Percentiles rank a stretch among this genome's conserved stretches.
Evolutionary conservation across 768 basidiomycete genomes (phyloP).

Genomic region (Trametes cinnabarina): DNA sequence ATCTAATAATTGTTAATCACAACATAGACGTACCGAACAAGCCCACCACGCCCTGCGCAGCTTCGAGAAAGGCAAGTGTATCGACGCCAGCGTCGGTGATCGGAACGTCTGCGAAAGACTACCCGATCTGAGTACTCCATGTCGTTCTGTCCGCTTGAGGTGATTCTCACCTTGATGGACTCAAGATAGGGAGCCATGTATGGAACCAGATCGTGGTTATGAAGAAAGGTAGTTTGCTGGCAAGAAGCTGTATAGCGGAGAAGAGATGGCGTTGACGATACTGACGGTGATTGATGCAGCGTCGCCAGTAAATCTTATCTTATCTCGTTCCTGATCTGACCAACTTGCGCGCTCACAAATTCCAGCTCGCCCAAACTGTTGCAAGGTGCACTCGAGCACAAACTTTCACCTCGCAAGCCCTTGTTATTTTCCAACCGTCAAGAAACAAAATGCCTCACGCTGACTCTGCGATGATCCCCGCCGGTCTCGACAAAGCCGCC

Average conservation of each 20-base stretch:
- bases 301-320: conserved; percentile 18
- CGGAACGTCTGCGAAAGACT: conserved; percentile 95
- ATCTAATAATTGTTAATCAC: background rate
- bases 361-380: background rate
- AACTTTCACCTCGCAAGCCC: background rate
- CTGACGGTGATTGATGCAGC: background rate
- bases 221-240: conserved; percentile 20
- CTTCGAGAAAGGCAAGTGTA: conserved; percentile 84
- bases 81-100: conserved; percentile 86
- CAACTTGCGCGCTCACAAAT: conserved; percentile 11
- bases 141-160: too few species aligned
- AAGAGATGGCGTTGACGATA: conserved; percentile 1
- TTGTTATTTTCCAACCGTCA: background rate
- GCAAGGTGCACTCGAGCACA: background rate
- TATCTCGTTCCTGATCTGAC: conserved; percentile 3
- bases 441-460: conserved; percentile 69
- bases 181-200: conserved; percentile 76
- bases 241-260: conserved; percentile 11
- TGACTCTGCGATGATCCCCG: conserved; percentile 72
- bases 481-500: conserved; percentile 64
- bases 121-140: background rate
- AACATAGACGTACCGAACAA: conserved; percentile 75
- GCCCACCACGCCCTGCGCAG: conserved; percentile 81
- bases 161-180: conserved; percentile 57
- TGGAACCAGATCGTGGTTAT: conserved; percentile 11